Evolutionary conservation across 768 basidiomycete species (phyloP).

Genomic region (Pisolithus tinctorius): DNA sequence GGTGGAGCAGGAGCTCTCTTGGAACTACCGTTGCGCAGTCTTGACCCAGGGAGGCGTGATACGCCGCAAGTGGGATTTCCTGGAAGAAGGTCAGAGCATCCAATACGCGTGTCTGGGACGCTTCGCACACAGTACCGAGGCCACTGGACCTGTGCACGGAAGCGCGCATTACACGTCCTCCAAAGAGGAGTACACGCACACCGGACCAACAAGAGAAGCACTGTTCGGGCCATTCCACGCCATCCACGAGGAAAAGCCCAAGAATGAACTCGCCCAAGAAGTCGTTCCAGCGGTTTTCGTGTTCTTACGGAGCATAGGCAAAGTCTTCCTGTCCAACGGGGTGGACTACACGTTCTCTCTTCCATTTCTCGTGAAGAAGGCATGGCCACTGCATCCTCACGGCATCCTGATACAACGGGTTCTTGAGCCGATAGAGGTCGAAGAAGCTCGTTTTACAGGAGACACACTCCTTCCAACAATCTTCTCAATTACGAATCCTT

Average conservation of each 20-base stretch:
- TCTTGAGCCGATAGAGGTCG: constrained; percentile 58
- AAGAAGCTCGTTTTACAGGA: constrained; percentile 59
- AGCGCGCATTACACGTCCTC: constrained; percentile 24
- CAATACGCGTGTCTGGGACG: constrained; percentile 78
- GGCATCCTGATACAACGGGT: constrained; percentile 76
- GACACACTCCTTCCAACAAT: constrained; percentile 72
- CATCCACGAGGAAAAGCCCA: constrained; percentile 33
- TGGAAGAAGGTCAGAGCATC: constrained; percentile 62
- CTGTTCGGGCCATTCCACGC: constrained; percentile 40
- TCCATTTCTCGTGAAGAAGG: constrained; percentile 73
- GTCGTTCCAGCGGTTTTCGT: constrained; percentile 62
- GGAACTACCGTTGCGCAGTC: constrained; percentile 60
- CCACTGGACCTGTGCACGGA: constrained; percentile 17
- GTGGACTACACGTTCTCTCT: constrained; percentile 71
- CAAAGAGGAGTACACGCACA: constrained; percentile 10
- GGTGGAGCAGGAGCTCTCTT: constrained; percentile 61
- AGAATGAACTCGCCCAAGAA: constrained; percentile 29
- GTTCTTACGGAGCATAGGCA: constrained; percentile 69
- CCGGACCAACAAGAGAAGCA: constrained; percentile 14
- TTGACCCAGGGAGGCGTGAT: constrained; percentile 64
- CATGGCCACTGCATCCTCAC: constrained; percentile 73
- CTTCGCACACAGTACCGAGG: constrained; percentile 46
- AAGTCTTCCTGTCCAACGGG: constrained; percentile 65
- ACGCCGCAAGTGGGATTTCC: constrained; percentile 67
- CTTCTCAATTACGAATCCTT: constrained; percentile 71